phyloP scores from a whole-genome alignment of 352 stramenopile species.

The Globisporangium radiosum region DNA sequence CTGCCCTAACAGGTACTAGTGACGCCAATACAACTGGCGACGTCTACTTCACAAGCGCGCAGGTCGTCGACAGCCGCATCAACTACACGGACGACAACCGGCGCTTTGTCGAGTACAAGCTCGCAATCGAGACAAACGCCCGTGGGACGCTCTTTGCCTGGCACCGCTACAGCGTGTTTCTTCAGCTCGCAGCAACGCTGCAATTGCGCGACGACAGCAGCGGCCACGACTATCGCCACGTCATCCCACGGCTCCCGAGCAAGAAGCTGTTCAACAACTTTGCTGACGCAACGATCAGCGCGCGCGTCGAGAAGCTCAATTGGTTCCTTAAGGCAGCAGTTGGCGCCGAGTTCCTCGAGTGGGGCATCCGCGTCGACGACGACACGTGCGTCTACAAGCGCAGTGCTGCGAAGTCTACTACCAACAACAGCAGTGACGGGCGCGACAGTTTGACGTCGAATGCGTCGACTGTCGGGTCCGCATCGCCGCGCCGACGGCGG shows the following conservation, averaged over 20 bases:
- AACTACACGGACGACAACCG: conserved; percentile 8
- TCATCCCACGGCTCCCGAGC: conserved; percentile 56
- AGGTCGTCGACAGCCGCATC: conserved; percentile 13
- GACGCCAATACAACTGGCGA: neutral
- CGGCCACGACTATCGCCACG: conserved; percentile 11
- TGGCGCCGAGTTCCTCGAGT: conserved; percentile 67
- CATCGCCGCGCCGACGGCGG: conserved; percentile 14
- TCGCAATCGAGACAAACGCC: conserved; percentile 38
- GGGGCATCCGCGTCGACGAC: conserved; percentile 68
- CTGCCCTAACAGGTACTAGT: neutral
- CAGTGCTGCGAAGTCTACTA: conserved; percentile 14
- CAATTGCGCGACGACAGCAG: conserved; percentile 34
- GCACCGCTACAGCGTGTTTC: conserved; percentile 45
- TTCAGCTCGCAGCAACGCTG: conserved; percentile 29
- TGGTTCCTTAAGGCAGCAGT: conserved; percentile 71
- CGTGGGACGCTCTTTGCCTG: conserved; percentile 37
- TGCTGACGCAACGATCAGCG: conserved; percentile 68
- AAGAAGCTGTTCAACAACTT: conserved; percentile 71
- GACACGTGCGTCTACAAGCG: conserved; percentile 73
- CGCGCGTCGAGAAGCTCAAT: conserved; percentile 64
- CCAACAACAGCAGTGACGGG: neutral
- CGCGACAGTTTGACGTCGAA: conserved; percentile 14
- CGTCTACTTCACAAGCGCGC: conserved; percentile 10
- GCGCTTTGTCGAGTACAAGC: conserved; percentile 46
- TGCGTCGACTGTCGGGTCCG: conserved; percentile 11